Conservation (phyloP, 2,329 filamentous ascomycete species). For the Xylaria sp. region DNA sequence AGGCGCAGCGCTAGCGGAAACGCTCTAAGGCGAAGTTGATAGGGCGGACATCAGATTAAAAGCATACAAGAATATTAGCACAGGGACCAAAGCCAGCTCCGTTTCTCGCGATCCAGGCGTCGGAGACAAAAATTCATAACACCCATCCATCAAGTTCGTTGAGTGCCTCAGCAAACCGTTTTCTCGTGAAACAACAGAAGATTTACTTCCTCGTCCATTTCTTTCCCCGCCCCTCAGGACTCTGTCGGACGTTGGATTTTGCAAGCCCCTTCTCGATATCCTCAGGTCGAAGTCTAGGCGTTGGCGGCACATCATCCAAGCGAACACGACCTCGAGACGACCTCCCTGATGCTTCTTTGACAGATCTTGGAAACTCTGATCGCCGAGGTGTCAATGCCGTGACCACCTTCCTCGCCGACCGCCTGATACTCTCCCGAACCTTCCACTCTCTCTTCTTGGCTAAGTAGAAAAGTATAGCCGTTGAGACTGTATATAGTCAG, state of each 20-base stretch:
- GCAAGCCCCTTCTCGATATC: constrained; percentile 70
- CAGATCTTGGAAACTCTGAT: constrained; percentile 68
- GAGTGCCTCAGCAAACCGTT: background rate
- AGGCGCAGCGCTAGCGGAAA: constrained; percentile 81
- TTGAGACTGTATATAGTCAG: constrained; percentile 62
- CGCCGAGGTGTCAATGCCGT: constrained; percentile 71
- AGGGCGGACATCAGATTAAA: constrained; percentile 57
- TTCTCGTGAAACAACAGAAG: constrained; percentile 1
- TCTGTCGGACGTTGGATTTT: constrained; percentile 46
- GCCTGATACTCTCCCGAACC: constrained; percentile 75
- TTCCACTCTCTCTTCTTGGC: constrained; percentile 90
- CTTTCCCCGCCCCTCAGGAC: constrained; percentile 44
- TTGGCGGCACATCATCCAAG: constrained; percentile 69
- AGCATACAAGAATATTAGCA: constrained; percentile 27
- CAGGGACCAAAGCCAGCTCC: constrained; percentile 19
- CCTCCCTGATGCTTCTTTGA: constrained; percentile 57
- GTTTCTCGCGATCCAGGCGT: constrained; percentile 19
- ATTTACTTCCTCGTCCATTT: constrained; percentile 48
- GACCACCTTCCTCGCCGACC: constrained; percentile 72
- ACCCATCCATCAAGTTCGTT: constrained; percentile 15
- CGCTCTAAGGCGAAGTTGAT: constrained; percentile 68
- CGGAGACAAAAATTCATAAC: constrained; percentile 24
- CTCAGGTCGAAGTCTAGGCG: constrained; percentile 63
- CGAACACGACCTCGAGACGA: constrained; percentile 56
- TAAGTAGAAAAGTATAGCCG: constrained; percentile 77